These are phyloP conservation scores for Coemansia sp. DNA, from an alignment of 192 early-diverging fungal genomes.

Conservation along the genomic window DNA sequence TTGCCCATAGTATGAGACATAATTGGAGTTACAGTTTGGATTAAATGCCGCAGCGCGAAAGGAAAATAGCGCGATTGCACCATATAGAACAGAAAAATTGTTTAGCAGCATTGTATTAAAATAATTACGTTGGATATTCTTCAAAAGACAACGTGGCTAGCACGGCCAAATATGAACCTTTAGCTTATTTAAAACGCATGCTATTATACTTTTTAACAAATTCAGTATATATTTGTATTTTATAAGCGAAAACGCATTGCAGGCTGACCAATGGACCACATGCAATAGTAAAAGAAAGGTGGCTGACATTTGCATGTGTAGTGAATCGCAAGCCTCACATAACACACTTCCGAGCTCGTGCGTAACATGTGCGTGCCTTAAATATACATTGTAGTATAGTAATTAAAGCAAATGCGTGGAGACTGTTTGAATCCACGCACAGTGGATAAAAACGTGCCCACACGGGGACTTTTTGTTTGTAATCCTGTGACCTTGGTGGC, in stretches of 20 bases:
- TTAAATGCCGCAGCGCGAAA: constrained; percentile 27
- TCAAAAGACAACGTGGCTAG: neutral
- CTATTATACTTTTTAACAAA: too few species aligned
- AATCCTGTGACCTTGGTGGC: too few species aligned
- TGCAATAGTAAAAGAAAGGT: neutral
- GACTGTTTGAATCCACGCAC: too few species aligned
- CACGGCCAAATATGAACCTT: neutral
- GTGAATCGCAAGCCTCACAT: neutral
- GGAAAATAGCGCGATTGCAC: neutral
- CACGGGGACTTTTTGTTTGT: too few species aligned
- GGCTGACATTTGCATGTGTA: constrained; percentile 3
- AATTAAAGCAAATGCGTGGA: too few species aligned
- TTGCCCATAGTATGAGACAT: constrained; percentile 53
- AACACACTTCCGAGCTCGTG: neutral
- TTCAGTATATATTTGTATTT: too few species aligned
- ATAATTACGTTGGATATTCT: neutral
- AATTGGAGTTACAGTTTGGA: constrained; percentile 48
- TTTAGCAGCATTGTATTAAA: constrained; percentile 4
- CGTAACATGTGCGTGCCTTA: neutral
- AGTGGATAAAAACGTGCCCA: too few species aligned
- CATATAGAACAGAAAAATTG: neutral
- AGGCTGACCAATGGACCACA: constrained; percentile 1
- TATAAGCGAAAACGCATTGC: neutral
- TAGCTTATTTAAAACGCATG: neutral
- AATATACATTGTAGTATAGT: neutral